Base-by-base conservation (phyloP, 208 protist species). In the Wallacemonas collosoma region DNA sequence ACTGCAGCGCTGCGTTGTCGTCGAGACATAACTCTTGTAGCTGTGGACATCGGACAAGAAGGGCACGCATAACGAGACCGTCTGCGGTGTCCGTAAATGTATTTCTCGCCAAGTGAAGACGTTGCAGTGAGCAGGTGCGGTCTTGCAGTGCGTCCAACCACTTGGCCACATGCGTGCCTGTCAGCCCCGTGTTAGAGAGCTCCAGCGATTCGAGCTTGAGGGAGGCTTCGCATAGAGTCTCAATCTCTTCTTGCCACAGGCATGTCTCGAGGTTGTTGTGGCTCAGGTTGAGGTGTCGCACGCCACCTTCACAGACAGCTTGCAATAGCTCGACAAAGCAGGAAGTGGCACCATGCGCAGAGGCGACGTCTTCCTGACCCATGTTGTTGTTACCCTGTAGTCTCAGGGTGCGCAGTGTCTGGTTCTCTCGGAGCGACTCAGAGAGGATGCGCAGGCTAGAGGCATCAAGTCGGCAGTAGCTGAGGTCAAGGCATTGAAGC, bases 301-400 rank as follows among this genome's bases (percentile, higher is more conserved):
- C 60, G 7, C 69, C 67, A 55, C 79, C 77, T 4, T 53, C 63
- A 15, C 61, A 65, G 38, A 86, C 58, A 2, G 77, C 70, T 8
- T 80, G 61, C 43, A 83, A 77, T 2, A 90, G 58, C 17, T 81
- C 79, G 35, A 79, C 73, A 17, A 89, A 72, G 57, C 84, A 89
- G 14, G 87, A 93, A 40, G 81, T 62, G 39, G 51, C 44, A 36
- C 61, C 53, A 45, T 48, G n/a, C 4, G 36, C 38, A 8, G 60
- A 38, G n/a, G 60, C 60, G 60, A 11, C 1, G 73, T 68, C 80
- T 68, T 56, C 72, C 43, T 63, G 68, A 0, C 78, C 84, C 26
- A 94, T 70, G 14, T 79, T 71, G 56, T 93, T 96, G 56, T 94
- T 96, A n/a, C 91, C 87, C 53, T 93, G 87, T 1, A 96, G 68